Percentiles rank a stretch among this genome's conserved stretches.
phyloP scores from a whole-genome alignment of 1,284 basidiomycete species.

The Microbotryum lychnidis-dioicae region DNA sequence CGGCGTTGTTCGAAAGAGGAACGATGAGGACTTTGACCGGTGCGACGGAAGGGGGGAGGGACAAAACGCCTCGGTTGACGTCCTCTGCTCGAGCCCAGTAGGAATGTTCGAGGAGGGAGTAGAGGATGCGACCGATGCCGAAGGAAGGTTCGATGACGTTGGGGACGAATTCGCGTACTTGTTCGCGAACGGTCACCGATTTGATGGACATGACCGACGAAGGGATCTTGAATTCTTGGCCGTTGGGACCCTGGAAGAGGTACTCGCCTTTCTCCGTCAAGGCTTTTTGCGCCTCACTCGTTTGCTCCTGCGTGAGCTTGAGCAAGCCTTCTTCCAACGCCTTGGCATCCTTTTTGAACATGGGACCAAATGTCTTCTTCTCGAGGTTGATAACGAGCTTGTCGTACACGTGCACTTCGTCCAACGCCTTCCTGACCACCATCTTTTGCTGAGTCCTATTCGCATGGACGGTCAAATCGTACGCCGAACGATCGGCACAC shows the following conservation, averaged over 20 bases:
- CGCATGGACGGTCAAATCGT: conserved; percentile 64
- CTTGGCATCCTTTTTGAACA: conserved; percentile 76
- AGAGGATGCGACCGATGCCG: conserved; percentile 92
- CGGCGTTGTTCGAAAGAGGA: conserved; percentile 79
- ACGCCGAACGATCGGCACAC: conserved; percentile 97
- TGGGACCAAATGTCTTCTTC: conserved; percentile 83
- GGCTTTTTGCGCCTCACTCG: conserved; percentile 63
- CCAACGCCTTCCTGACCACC: conserved; percentile 63
- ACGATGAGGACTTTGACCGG: conserved; percentile 96
- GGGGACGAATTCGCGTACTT: conserved; percentile 91
- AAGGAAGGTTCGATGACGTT: conserved; percentile 99
- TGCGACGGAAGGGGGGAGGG: conserved; percentile 80
- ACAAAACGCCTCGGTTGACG: conserved; percentile 78
- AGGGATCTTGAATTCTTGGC: conserved; percentile 63
- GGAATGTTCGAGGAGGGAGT: conserved; percentile 86
- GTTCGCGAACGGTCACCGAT: conserved; percentile 80
- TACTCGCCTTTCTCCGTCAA: conserved; percentile 49
- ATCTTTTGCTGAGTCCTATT: conserved; percentile 47
- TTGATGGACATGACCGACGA: conserved; percentile 71
- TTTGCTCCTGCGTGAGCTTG: conserved; percentile 58
- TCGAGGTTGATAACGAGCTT: conserved; percentile 70
- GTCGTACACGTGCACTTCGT: conserved; percentile 68
- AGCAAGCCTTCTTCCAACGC: conserved; percentile 62
- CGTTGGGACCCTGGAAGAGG: conserved; percentile 46
- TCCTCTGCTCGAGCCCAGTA: conserved; percentile 94